A percentile compares a stretch with the other conserved stretches of the same genome.
These are phyloP conservation scores for Aspergillus aculeatus DNA, from an alignment of 2,329 filamentous ascomycete genomes.

Conservation along the genomic window DNA sequence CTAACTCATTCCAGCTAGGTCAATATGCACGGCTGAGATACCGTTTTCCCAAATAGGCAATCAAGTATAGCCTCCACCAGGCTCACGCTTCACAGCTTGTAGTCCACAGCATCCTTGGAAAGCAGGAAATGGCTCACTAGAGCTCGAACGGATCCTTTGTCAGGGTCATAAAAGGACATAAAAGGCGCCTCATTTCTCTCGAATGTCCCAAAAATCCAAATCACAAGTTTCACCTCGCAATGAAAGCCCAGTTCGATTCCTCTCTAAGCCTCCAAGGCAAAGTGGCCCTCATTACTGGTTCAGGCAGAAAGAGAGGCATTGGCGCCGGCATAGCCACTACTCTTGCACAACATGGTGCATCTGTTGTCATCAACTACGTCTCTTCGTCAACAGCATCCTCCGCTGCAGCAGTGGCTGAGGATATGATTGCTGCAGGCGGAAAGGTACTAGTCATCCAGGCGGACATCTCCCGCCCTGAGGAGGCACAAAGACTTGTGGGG, in stretches of 20 bases:
- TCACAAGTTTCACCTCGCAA: neutral
- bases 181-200: neutral
- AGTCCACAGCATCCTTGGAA: neutral
- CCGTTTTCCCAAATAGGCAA: slow-evolving; percentile 6
- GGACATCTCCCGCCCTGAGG: slow-evolving; percentile 12
- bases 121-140: neutral
- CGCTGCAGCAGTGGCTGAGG: slow-evolving; percentile 7
- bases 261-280: slow-evolving; percentile 22
- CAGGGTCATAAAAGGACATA: neutral
- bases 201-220: neutral
- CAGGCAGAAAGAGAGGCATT: slow-evolving; percentile 57
- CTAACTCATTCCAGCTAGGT: neutral
- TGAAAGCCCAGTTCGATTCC: neutral
- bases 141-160: neutral
- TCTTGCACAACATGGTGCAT: slow-evolving; percentile 64
- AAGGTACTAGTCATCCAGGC: slow-evolving; percentile 15
- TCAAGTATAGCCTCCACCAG: neutral
- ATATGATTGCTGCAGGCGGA: slow-evolving; percentile 9
- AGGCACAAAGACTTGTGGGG: neutral
- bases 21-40: neutral
- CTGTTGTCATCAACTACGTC: slow-evolving; percentile 65
- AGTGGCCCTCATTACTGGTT: slow-evolving; percentile 35
- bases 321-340: slow-evolving; percentile 66
- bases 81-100: neutral
- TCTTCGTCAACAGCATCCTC: slow-evolving; percentile 7